phyloP scores from a whole-genome alignment of 345 rosid species.

The Syzygium aromaticum region DNA sequence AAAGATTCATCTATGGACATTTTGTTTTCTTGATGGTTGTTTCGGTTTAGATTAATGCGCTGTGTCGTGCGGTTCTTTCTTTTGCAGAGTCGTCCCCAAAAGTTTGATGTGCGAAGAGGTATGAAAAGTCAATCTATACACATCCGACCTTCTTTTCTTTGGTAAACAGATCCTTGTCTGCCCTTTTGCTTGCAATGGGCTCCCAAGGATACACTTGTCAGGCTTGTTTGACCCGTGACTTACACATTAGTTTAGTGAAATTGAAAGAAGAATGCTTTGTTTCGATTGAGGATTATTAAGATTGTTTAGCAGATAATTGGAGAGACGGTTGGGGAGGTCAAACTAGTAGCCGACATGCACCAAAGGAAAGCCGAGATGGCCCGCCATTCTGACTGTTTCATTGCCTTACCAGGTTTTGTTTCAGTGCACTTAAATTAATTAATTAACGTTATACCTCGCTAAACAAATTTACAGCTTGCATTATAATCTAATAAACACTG shows the following conservation, averaged over 20 bases:
- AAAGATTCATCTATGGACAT: background rate
- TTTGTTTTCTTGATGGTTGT: background rate
- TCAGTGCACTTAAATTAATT: background rate
- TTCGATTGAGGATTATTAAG: background rate
- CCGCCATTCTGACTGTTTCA: conserved; percentile 40
- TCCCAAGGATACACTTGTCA: background rate
- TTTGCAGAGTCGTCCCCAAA: conserved; percentile 67
- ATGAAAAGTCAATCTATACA: background rate
- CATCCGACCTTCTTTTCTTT: background rate
- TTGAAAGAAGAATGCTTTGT: background rate
- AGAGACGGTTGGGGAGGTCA: conserved; percentile 48
- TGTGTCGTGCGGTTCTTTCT: background rate
- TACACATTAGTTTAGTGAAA: background rate
- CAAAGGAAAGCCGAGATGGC: conserved; percentile 46
- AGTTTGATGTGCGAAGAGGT: conserved; percentile 93
- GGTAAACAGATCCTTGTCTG: background rate
- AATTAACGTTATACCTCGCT: background rate
- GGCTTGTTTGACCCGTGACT: background rate
- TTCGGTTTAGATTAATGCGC: background rate
- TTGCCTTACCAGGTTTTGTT: conserved; percentile 34
- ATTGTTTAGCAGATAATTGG: conserved; percentile 43
- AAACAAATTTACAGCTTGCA: background rate
- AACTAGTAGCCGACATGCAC: conserved; percentile 39
- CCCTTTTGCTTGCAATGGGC: background rate
- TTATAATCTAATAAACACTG: background rate